Evolutionary conservation across 441 rosid species (phyloP).

Genomic region (Adansonia rubrostipa): DNA sequence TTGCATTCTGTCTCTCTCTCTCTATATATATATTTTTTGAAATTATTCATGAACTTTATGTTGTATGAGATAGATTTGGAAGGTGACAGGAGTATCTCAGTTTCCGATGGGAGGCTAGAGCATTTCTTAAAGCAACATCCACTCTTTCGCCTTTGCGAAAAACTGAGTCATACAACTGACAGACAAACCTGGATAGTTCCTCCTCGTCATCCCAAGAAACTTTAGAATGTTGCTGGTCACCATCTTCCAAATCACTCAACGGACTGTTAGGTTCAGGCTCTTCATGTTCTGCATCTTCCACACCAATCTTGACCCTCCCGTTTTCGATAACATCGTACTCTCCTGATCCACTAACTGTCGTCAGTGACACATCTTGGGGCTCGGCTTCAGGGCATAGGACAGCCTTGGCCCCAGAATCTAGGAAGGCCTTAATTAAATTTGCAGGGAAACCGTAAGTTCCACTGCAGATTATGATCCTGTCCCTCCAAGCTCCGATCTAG

Average conservation of each 20-base stretch:
- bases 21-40: too few species aligned
- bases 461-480: slow-evolving; percentile 79
- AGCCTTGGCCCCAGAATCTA: slow-evolving; percentile 94
- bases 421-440: slow-evolving; percentile 71
- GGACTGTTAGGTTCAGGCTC: slow-evolving; percentile 63
- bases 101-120: slow-evolving; percentile 65
- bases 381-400: slow-evolving; percentile 73
- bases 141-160: slow-evolving; percentile 72
- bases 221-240: slow-evolving; percentile 31
- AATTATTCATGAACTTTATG: slow-evolving; percentile 17
- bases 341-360: slow-evolving; percentile 47
- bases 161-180: slow-evolving; percentile 66
- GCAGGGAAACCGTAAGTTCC: slow-evolving; percentile 80
- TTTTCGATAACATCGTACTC: slow-evolving; percentile 58
- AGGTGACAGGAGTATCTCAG: slow-evolving; percentile 82
- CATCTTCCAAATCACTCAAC: slow-evolving; percentile 88
- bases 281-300: slow-evolving; percentile 71
- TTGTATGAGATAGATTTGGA: slow-evolving; percentile 36
- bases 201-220: slow-evolving; percentile 77
- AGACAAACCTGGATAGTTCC: slow-evolving; percentile 69
- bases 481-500: slow-evolving; percentile 98
- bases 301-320: slow-evolving; percentile 83
- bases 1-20: slow-evolving; percentile 25
- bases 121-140: slow-evolving; percentile 70
- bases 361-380: slow-evolving; percentile 58